Evolutionary conservation across 192 early-diverging fungal genomes (phyloP).

Genomic region (Umbelopsis vinacea): DNA sequence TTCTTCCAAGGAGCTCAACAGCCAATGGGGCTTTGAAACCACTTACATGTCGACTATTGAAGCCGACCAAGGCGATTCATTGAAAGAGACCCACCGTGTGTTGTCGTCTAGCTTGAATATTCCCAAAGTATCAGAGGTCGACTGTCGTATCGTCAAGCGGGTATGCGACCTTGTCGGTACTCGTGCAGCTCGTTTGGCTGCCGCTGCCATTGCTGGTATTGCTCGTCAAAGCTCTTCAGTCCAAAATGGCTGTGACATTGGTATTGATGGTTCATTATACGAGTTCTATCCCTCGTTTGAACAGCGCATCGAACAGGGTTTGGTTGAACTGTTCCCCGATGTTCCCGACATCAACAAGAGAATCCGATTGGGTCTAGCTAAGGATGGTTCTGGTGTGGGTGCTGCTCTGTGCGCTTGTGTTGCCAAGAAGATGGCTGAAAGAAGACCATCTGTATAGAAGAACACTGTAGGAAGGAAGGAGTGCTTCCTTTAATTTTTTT

Average conservation of each 20-base stretch:
- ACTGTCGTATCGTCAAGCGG: constrained; percentile 81
- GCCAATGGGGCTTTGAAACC: constrained; percentile 78
- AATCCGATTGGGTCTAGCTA: constrained; percentile 37
- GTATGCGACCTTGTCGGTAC: constrained; percentile 84
- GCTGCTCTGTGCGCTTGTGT: constrained; percentile 43
- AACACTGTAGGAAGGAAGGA: background rate
- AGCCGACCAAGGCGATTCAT: constrained; percentile 65
- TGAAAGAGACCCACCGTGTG: constrained; percentile 68
- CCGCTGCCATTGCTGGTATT: constrained; percentile 70
- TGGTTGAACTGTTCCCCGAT: constrained; percentile 68
- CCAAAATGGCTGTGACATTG: constrained; percentile 61
- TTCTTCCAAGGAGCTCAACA: constrained; percentile 62
- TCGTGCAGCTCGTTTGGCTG: constrained; percentile 85
- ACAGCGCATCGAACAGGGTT: constrained; percentile 71
- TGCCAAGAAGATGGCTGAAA: constrained; percentile 28
- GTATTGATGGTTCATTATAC: constrained; percentile 70
- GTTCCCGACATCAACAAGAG: constrained; percentile 24
- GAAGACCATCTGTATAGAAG: background rate
- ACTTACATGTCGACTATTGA: constrained; percentile 80
- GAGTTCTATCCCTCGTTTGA: constrained; percentile 69
- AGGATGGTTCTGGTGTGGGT: constrained; percentile 47
- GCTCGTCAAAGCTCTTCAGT: constrained; percentile 63
- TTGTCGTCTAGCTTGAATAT: constrained; percentile 75
- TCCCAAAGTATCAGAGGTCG: constrained; percentile 63
- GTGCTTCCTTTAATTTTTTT: background rate